Percentiles rank a stretch among this genome's conserved stretches.
Evolutionary conservation across 306 rosid species (phyloP).

Genomic region (Neltuma alba): DNA sequence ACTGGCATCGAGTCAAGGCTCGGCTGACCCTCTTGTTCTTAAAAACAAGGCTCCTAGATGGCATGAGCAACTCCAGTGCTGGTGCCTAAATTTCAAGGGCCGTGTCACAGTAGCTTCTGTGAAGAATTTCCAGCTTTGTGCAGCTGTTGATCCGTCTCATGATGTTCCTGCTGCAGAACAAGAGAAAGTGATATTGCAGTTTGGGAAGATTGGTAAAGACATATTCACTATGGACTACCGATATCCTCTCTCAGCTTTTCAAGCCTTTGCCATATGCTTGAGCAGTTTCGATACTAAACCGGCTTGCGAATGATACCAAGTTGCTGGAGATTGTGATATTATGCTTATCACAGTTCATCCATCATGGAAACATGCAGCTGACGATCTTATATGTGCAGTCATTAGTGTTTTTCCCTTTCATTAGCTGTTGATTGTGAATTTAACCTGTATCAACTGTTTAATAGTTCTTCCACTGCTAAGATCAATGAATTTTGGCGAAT

Average conservation of each 20-base stretch:
- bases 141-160: slow-evolving; percentile 60
- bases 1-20: slow-evolving; percentile 27
- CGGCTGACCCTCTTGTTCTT: slow-evolving; percentile 53
- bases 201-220: slow-evolving; percentile 86
- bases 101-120: slow-evolving; percentile 90
- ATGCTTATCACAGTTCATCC: slow-evolving; percentile 24
- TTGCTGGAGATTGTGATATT: slow-evolving; percentile 24
- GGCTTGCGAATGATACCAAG: slow-evolving; percentile 64
- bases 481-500: slow-evolving; percentile 25
- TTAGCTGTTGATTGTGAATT: slow-evolving; percentile 26
- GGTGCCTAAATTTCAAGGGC: slow-evolving; percentile 87
- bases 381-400: slow-evolving; percentile 24
- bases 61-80: slow-evolving; percentile 88
- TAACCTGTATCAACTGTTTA: slow-evolving; percentile 30
- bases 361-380: slow-evolving; percentile 23
- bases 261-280: slow-evolving; percentile 79
- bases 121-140: slow-evolving; percentile 81
- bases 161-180: slow-evolving; percentile 57
- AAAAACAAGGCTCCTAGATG: slow-evolving; percentile 81
- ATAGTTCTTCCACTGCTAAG: slow-evolving; percentile 8
- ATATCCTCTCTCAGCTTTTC: slow-evolving; percentile 82
- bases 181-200: slow-evolving; percentile 74
- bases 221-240: slow-evolving; percentile 83
- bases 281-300: slow-evolving; percentile 88
- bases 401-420: slow-evolving; percentile 6